These are phyloP conservation scores for Pichia sp. DNA, from an alignment of 1,139 yeast species.

Conservation along the genomic window DNA sequence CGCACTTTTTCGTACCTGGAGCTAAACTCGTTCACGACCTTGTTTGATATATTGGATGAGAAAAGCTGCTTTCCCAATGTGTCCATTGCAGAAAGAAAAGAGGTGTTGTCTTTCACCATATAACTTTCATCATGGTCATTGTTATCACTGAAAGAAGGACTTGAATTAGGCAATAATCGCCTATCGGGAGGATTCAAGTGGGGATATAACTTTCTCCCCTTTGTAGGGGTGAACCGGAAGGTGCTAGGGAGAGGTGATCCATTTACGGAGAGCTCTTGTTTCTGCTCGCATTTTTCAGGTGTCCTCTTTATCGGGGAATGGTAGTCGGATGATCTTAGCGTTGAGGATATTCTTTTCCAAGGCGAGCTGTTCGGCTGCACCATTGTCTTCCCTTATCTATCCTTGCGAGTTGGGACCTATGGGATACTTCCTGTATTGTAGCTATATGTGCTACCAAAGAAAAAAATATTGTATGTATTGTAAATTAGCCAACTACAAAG, in stretches of 20 bases:
- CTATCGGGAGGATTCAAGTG: conserved; percentile 14
- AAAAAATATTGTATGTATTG: no score
- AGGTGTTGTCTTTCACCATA: conserved; percentile 27
- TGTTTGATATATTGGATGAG: conserved; percentile 31
- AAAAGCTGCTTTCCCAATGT: conserved; percentile 27
- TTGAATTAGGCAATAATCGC: conserved; percentile 5
- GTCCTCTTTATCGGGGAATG: conserved; percentile 2
- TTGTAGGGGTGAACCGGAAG: conserved; percentile 30
- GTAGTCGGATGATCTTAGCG: not conserved
- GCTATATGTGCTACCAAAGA: no score
- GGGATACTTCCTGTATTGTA: no score
- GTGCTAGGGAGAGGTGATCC: conserved; percentile 25
- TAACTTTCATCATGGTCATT: conserved; percentile 26
- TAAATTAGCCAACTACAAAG: not conserved
- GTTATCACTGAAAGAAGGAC: conserved; percentile 14
- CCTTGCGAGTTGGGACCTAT: no score
- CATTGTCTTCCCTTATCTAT: conserved; percentile 24
- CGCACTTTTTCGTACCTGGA: conserved; percentile 30
- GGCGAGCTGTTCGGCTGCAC: conserved; percentile 34
- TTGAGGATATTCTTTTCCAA: conserved; percentile 3
- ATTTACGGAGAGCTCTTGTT: conserved; percentile 2
- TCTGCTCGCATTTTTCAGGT: conserved; percentile 8
- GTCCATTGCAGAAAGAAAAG: conserved; percentile 30
- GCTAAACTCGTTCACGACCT: conserved; percentile 32
- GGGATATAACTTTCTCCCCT: conserved; percentile 28